Base-by-base conservation (phyloP, 2,329 filamentous ascomycete species). In the Orbilia ellipsospora region DNA sequence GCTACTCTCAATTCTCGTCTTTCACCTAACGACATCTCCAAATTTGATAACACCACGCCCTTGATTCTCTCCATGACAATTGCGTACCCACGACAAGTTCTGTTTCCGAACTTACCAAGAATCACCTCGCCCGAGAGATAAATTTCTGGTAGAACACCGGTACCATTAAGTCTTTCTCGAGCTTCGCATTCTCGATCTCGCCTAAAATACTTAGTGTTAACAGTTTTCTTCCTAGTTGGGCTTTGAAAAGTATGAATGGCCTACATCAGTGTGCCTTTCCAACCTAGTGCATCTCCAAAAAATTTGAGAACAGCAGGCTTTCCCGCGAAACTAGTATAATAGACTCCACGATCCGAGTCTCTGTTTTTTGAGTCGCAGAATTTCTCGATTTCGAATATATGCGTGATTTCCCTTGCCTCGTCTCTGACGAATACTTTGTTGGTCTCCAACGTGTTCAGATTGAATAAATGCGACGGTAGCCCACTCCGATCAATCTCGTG, bases 161-260 rank as follows among this genome's bases (percentile, higher is more conserved):
- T 54, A 18, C 36, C 1, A 10, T 65, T 31, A 16, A 72, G 42
- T 28, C 50, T 40, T 15, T 72, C 60, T 6, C 67, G 67, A 26
- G 67, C 67, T 55, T 72, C 67, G 20, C 67, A 72, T 42, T 72
- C 67, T 50, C 64, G 60, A n/a, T 72, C 60, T 60, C 67, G 64
- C 67, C 67, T 72, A 59, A 26, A 7, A 15, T 10, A 12, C 36
- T 36, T 23, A 6, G 1, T 16, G 52, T 44, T 54, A 59, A 16
- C 44, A 4, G 13, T n/a, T 51, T 6, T 59, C 10, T 8, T 18
- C 15, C 4, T 23, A 12, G 6, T 16, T 4, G 6, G 23, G 0
- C 2, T 31, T 26, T 45, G 0, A 48, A n/a, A 48, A 1, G 44
- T 13, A 23, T 18, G 20, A 36, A 40, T 13, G 3, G n/a, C 54